phyloP scores from a whole-genome alignment of 805 yeast species.

The Saccharomycopsis sp. region DNA sequence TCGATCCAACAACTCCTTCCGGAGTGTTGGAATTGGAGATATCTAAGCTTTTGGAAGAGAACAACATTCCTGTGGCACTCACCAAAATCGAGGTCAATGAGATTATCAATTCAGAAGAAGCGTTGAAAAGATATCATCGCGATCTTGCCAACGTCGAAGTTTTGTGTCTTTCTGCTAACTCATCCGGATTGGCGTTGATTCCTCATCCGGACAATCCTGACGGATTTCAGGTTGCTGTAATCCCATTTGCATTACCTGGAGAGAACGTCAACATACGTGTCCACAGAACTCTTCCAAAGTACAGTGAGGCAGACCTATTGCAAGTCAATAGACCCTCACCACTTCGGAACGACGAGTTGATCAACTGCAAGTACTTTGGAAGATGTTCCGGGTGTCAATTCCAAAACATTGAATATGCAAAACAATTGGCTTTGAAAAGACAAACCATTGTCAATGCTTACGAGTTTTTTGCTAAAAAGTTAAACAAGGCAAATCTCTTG shows the following conservation, averaged over 20 bases:
- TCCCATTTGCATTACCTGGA: conserved; percentile 88
- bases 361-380: conserved; percentile 80
- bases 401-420: conserved; percentile 66
- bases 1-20: conserved; percentile 71
- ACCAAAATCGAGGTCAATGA: conserved; percentile 60
- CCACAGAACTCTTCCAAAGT: conserved; percentile 69
- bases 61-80: conserved; percentile 37
- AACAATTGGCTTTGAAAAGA: conserved; percentile 68
- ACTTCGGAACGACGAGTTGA: conserved; percentile 53
- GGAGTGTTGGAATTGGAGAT: conserved; percentile 79
- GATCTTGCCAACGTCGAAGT: conserved; percentile 52
- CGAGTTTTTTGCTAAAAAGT: conserved; percentile 60
- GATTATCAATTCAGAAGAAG: conserved; percentile 52
- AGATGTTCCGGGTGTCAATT: conserved; percentile 93
- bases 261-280: conserved; percentile 66
- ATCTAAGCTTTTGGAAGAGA: conserved; percentile 42
- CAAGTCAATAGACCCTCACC: conserved; percentile 39
- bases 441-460: conserved; percentile 78
- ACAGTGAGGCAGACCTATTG: conserved; percentile 69
- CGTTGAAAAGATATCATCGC: conserved; percentile 47
- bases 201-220: conserved; percentile 43
- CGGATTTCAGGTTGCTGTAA: conserved; percentile 55
- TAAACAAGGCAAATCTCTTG: conserved; percentile 36
- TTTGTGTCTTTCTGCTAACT: conserved; percentile 60
- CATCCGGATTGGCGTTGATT: conserved; percentile 78